Evolutionary conservation across 2,329 filamentous ascomycete species (phyloP).

Genomic region (Beauveria brongniartii): DNA sequence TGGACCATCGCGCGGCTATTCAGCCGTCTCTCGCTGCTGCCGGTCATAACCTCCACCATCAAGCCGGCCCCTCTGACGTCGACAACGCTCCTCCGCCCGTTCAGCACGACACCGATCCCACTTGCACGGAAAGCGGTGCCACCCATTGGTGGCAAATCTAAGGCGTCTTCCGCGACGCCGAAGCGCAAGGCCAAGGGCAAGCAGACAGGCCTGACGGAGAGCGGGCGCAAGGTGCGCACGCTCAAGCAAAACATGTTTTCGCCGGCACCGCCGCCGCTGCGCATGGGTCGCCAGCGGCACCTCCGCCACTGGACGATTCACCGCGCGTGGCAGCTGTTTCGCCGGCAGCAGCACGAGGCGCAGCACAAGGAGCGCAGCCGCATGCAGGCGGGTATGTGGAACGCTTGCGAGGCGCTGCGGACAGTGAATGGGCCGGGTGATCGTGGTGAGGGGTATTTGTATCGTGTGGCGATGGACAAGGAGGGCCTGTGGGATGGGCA

Average conservation of each 20-base stretch:
- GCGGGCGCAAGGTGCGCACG: conserved; percentile 35
- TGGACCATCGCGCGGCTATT: conserved; percentile 25
- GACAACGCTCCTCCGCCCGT: background rate
- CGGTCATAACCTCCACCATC: conserved; percentile 7
- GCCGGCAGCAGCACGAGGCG: conserved; percentile 56
- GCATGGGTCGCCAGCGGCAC: conserved; percentile 78
- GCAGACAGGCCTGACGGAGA: conserved; percentile 22
- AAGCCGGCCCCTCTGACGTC: too few species aligned
- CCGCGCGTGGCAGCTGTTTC: conserved; percentile 83
- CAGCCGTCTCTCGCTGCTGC: conserved; percentile 16
- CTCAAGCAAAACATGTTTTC: conserved; percentile 42
- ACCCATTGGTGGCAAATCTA: conserved; percentile 11
- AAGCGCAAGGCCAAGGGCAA: conserved; percentile 14
- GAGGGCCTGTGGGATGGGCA: conserved; percentile 67
- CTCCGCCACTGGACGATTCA: conserved; percentile 99
- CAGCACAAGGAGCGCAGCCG: conserved; percentile 66
- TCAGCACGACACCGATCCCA: conserved; percentile 24
- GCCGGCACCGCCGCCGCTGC: conserved; percentile 58
- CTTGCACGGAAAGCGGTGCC: conserved; percentile 21
- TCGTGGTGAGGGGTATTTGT: conserved; percentile 63
- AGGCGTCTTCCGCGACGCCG: conserved; percentile 16
- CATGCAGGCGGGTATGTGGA: conserved; percentile 72
- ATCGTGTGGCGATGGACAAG: conserved; percentile 85
- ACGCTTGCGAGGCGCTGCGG: conserved; percentile 78
- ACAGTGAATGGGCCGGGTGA: conserved; percentile 43